A percentile compares a stretch with the other conserved stretches of the same genome.
phyloP scores from a whole-genome alignment of 2,329 filamentous ascomycete genomes.

The Penicillium sp. region DNA sequence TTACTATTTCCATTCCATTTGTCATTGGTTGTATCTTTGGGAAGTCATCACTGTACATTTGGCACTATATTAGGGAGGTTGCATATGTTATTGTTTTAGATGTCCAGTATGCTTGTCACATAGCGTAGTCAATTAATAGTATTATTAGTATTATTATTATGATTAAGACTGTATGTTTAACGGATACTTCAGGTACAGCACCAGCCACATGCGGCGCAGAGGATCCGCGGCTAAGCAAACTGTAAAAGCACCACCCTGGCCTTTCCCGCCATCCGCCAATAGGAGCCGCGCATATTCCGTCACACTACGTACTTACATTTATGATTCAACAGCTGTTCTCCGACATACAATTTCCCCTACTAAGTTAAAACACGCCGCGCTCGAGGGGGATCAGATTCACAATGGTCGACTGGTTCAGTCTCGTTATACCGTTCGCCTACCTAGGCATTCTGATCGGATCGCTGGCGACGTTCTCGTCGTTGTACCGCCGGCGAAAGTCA shows the following conservation, averaged over 20 bases:
- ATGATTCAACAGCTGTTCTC: neutral
- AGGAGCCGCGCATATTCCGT: neutral
- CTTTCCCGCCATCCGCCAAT: constrained; percentile 17
- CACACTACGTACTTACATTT: neutral
- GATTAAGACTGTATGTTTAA: too few relatives aligned
- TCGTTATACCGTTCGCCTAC: constrained; percentile 84
- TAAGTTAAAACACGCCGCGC: neutral
- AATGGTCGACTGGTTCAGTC: constrained; percentile 73
- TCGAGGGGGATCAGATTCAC: constrained; percentile 14
- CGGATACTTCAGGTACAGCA: neutral
- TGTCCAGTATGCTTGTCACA: neutral
- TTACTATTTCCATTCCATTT: constrained; percentile 11
- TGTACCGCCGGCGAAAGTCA: constrained; percentile 91
- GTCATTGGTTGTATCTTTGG: neutral
- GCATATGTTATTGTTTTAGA: constrained; percentile 10
- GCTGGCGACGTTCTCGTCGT: constrained; percentile 83
- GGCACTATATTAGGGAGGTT: constrained; percentile 6
- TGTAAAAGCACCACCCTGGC: constrained; percentile 24
- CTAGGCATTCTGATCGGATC: constrained; percentile 81
- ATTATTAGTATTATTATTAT: too few relatives aligned
- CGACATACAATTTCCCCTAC: too few relatives aligned
- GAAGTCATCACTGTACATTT: constrained; percentile 11
- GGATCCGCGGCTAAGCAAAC: neutral
- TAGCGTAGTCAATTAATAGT: neutral
- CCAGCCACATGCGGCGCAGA: neutral